These are phyloP conservation scores for Stromatinia cepivora DNA, from an alignment of 2,329 filamentous ascomycete species.

Conservation along the genomic window DNA sequence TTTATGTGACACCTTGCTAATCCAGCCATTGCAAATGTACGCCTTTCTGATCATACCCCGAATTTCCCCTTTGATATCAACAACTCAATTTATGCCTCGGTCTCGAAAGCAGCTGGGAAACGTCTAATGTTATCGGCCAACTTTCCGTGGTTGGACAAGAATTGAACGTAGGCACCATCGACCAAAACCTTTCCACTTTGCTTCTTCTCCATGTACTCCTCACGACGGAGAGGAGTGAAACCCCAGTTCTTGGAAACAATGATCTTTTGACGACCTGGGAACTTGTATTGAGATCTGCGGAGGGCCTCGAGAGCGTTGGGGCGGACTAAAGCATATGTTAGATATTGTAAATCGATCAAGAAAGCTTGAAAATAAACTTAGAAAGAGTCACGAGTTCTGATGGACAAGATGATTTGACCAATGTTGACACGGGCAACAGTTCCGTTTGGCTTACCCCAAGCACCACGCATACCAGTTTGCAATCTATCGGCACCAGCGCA, in stretches of 20 bases:
- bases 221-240: conserved; percentile 96
- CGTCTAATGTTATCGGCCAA: conserved; percentile 85
- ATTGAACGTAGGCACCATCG: conserved; percentile 99
- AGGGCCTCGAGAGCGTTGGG: conserved; percentile 95
- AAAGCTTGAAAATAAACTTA: conserved; percentile 49
- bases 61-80: conserved; percentile 20
- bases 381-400: conserved; percentile 94
- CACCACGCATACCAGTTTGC: conserved; percentile 99
- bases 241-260: conserved; percentile 99
- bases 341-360: not conserved
- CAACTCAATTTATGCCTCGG: conserved; percentile 37
- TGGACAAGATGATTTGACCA: conserved; percentile 96
- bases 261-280: conserved; percentile 99
- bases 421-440: conserved; percentile 99
- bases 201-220: conserved; percentile 97
- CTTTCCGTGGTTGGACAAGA: conserved; percentile 90
- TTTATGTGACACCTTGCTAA: conserved; percentile 29
- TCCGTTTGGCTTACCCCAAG: conserved; percentile 99
- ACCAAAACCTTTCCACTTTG: conserved; percentile 90
- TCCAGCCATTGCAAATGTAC: conserved; percentile 39
- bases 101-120: conserved; percentile 87
- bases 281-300: conserved; percentile 99
- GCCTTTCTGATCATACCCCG: conserved; percentile 32
- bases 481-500: conserved; percentile 99
- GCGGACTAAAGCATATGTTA: conserved; percentile 61